Conservation (phyloP, 306 rosid species). For the Vigna hirtella region DNA sequence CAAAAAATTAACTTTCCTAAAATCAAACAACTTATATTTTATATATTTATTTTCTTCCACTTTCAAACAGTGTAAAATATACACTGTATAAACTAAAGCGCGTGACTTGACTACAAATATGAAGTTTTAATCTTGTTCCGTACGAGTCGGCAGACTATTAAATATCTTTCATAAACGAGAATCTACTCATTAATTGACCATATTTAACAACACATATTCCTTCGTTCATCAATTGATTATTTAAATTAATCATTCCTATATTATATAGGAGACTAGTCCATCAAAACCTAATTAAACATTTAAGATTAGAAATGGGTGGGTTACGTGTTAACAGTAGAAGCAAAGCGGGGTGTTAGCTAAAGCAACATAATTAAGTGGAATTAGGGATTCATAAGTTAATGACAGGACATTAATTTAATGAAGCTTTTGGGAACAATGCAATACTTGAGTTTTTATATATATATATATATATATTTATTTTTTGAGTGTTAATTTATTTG, state of each 20-base stretch:
- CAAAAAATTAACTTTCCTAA: too few species aligned
- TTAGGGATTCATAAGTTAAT: not conserved
- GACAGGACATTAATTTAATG: slow-evolving; percentile 34
- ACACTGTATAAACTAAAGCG: not conserved
- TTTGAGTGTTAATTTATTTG: slow-evolving; percentile 37
- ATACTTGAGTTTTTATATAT: slow-evolving; percentile 39
- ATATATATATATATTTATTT: not conserved
- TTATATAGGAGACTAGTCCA: not conserved
- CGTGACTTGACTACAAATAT: slow-evolving; percentile 20
- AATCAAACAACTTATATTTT: too few species aligned
- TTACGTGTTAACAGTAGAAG: slow-evolving; percentile 24
- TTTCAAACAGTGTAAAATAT: not conserved
- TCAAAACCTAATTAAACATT: slow-evolving; percentile 15
- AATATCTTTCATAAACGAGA: slow-evolving; percentile 36
- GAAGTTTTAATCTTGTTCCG: slow-evolving; percentile 34
- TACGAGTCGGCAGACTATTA: slow-evolving; percentile 32
- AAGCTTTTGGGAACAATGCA: not conserved
- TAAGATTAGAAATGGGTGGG: slow-evolving; percentile 9
- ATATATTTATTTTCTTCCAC: too few species aligned
- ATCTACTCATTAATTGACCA: slow-evolving; percentile 47
- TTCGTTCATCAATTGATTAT: not conserved
- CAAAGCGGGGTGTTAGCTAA: slow-evolving; percentile 25
- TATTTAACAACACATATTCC: not conserved
- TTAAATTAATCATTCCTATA: not conserved
- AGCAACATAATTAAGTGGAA: slow-evolving; percentile 30